A percentile compares a stretch with the other conserved stretches of the same genome.
phyloP scores from a whole-genome alignment of 768 basidiomycete genomes.

The Rhodotorula sphaerocarpa region DNA sequence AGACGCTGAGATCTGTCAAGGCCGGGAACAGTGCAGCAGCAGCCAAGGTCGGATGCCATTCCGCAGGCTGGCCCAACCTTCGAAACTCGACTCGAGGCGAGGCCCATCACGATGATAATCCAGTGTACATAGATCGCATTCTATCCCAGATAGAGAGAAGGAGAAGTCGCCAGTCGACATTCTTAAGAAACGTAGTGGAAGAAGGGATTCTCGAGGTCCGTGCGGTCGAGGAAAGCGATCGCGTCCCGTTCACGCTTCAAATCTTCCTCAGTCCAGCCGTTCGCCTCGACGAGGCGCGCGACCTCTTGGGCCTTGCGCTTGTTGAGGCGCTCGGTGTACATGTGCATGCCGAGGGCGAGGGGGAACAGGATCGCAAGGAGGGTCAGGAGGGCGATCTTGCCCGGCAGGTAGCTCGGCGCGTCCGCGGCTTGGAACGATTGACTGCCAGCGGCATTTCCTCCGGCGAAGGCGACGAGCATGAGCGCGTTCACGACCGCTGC shows the following conservation, averaged over 20 bases:
- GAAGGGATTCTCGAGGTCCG: constrained; percentile 53
- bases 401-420: constrained; percentile 52
- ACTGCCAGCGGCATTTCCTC: constrained; percentile 59
- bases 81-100: too few relatives aligned
- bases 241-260: constrained; percentile 55
- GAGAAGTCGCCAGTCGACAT: too few relatives aligned
- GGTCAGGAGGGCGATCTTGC: constrained; percentile 60
- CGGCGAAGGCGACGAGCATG: constrained; percentile 19
- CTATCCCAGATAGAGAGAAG: too few relatives aligned
- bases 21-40: too few relatives aligned
- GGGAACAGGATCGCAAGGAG: constrained; percentile 52
- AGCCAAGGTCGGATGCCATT: background rate
- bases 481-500: constrained; percentile 21
- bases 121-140: too few relatives aligned
- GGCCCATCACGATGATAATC: too few relatives aligned
- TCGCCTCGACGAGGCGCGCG: constrained; percentile 46
- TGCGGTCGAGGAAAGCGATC: constrained; percentile 58
- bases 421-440: constrained; percentile 60
- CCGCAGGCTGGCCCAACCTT: too few relatives aligned
- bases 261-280: constrained; percentile 56
- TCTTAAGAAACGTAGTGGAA: constrained; percentile 19
- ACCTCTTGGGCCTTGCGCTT: constrained; percentile 36
- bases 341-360: constrained; percentile 47
- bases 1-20: too few relatives aligned
- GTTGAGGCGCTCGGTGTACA: constrained; percentile 53